Evolutionary conservation across 1,139 yeast genomes (phyloP).

Genomic region (Blastobotrys malaysiensis): DNA sequence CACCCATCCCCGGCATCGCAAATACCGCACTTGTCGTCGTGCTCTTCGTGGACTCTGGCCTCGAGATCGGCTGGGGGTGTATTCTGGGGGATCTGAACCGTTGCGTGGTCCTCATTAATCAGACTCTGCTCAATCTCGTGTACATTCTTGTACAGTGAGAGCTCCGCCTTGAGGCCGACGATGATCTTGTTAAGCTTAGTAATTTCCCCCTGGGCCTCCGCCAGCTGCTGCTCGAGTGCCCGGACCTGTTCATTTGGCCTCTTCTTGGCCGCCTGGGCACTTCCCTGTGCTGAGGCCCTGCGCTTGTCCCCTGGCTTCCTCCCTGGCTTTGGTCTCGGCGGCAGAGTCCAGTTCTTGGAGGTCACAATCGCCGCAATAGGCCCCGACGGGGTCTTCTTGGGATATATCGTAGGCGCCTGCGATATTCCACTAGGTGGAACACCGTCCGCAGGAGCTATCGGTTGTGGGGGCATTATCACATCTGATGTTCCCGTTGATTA

Average conservation of each 20-base stretch:
- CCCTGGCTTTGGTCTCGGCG: conserved; percentile 89
- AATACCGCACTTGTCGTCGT: conserved; percentile 25
- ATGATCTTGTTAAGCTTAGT: conserved; percentile 11
- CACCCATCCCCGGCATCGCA: conserved; percentile 31
- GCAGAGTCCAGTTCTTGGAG: conserved; percentile 81
- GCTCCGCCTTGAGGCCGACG: conserved; percentile 5
- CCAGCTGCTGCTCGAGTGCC: background rate
- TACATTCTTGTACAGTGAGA: conserved; percentile 2
- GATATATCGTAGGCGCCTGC: background rate
- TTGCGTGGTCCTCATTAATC: background rate
- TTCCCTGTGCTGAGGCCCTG: conserved; percentile 81
- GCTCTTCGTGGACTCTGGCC: background rate
- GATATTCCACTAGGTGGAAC: background rate
- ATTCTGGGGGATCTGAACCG: background rate
- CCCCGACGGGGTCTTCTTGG: background rate
- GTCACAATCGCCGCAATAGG: background rate
- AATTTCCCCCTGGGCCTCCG: conserved; percentile 7
- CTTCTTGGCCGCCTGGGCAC: conserved; percentile 48
- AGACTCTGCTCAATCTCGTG: background rate
- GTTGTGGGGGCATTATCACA: background rate
- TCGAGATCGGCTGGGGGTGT: background rate
- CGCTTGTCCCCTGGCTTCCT: conserved; percentile 85
- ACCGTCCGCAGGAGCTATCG: background rate
- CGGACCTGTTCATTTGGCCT: background rate
- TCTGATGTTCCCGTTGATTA: background rate